Evolutionary conservation across 129 eudicot species (phyloP).

Genomic region (Apium graveolens): DNA sequence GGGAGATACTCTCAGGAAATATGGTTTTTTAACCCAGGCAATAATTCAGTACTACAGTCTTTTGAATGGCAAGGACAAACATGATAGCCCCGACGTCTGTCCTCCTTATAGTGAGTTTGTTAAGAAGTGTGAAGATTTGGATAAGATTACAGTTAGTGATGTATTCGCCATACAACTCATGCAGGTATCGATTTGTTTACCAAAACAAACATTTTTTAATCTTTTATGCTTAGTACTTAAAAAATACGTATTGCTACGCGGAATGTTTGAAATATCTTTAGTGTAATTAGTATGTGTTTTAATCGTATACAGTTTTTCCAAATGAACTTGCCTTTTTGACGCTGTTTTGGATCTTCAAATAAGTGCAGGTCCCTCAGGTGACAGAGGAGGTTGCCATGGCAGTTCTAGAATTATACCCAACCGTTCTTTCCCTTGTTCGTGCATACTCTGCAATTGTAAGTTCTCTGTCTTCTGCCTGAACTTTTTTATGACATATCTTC

Average conservation of each 20-base stretch:
- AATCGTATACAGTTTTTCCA: not conserved
- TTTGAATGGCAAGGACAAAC: conserved; percentile 23
- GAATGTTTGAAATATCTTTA: not conserved
- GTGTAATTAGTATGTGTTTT: not conserved
- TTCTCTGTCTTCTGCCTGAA: conserved; percentile 13
- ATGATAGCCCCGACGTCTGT: conserved; percentile 31
- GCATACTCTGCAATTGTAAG: conserved; percentile 80
- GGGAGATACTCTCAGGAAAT: conserved; percentile 64
- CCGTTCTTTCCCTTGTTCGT: conserved; percentile 59
- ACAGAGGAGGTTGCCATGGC: conserved; percentile 88
- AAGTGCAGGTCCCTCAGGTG: conserved; percentile 85
- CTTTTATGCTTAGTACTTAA: not conserved
- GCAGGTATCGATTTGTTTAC: conserved; percentile 51
- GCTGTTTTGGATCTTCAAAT: not conserved
- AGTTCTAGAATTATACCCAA: conserved; percentile 80
- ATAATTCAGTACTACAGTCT: conserved; percentile 51
- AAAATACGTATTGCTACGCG: not conserved
- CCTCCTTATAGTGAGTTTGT: conserved; percentile 55
- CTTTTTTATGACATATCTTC: not conserved
- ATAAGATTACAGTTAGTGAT: conserved; percentile 82
- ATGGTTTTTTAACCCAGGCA: conserved; percentile 68
- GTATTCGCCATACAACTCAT: conserved; percentile 83
- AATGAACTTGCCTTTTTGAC: not conserved
- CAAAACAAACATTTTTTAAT: not conserved
- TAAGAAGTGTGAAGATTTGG: conserved; percentile 63